Conservation (phyloP, 2,329 filamentous ascomycete species). For the Cladosporium sp. region DNA sequence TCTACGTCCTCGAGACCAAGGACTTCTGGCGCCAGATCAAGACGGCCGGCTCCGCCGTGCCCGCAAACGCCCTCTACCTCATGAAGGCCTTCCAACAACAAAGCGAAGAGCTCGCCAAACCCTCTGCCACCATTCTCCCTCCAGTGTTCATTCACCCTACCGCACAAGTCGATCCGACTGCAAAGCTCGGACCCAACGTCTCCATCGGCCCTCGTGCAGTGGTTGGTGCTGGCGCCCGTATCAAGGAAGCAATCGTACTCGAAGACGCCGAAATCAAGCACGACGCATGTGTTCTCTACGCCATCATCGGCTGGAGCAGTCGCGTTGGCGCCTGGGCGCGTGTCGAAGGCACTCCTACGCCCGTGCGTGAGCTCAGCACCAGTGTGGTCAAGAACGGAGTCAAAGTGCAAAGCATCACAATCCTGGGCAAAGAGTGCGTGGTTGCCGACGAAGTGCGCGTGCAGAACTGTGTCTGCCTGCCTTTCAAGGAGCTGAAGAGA, state of each 20-base stretch:
- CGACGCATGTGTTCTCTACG: conserved; percentile 90
- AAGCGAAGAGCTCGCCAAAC: conserved; percentile 74
- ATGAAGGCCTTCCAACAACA: conserved; percentile 85
- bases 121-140: conserved; percentile 81
- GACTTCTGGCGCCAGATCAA: conserved; percentile 99
- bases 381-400: conserved; percentile 96
- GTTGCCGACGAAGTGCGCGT: conserved; percentile 93
- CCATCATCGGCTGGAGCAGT: conserved; percentile 95
- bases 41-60: conserved; percentile 93
- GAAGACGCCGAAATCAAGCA: conserved; percentile 96
- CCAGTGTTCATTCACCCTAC: conserved; percentile 95
- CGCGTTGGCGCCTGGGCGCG: conserved; percentile 96
- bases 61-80: conserved; percentile 93
- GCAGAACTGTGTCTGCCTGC: conserved; percentile 96
- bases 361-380: conserved; percentile 81
- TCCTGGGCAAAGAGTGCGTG: conserved; percentile 90
- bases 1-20: conserved; percentile 97
- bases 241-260: conserved; percentile 94
- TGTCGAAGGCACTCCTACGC: conserved; percentile 90
- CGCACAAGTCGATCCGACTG: conserved; percentile 85
- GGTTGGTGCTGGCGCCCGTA: conserved; percentile 79
- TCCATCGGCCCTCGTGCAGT: conserved; percentile 86
- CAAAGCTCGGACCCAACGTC: conserved; percentile 95
- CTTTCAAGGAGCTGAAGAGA: conserved; percentile 97
- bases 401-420: conserved; percentile 98